Base-by-base conservation (phyloP, 2,329 filamentous ascomycete species). In the Exophiala sp. region DNA sequence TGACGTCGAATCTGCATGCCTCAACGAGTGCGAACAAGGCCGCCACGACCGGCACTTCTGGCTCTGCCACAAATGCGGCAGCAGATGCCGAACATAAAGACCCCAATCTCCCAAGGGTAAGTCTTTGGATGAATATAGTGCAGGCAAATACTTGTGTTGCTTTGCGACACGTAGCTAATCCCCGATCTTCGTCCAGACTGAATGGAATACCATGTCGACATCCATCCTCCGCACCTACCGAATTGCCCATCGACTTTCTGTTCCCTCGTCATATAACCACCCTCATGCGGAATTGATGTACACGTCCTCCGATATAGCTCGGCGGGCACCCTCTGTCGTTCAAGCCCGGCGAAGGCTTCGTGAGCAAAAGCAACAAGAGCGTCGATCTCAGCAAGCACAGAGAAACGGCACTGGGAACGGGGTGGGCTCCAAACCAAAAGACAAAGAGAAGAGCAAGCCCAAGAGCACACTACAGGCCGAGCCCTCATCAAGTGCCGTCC, bases 211-310 rank as follows among this genome's bases (percentile, higher is more conserved):
- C 18, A 46, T 56, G 19, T 43, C 58, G 16, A 48, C 42, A 8
- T 42, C 47, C 11, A 27, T 52, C 56, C 70, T 75, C 40, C 70
- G 74, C 59, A 66, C 70, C 53, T 75, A 75, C 61, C 68, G 72
- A 49, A 69, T 73, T 50, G 68, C 68, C 58, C 70, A 74, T 58
- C 71, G 68, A 58, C 65, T 75, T 27, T 59, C 68, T 44, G 68
- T 65, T n/a, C 68, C 71, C 19, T 67, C 67, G 53, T 66, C 70
- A 46, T 74, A 67, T 63, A 65, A 69, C 29, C 67, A 63, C 37
- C 63, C 67, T 47, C 72, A 74, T 58, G 73, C 73, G 55, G 67
- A 70, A 43, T 64, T 74, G 46, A 66, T 74, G 43, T 70, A 77
- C 48, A 53, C 58, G 32, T 68, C 70, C 2, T 65, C 66, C 45